Percentiles rank a stretch among this genome's conserved stretches.
These are phyloP conservation scores for Chrysosporium queenslandicum DNA, from an alignment of 2,329 filamentous ascomycete species.

Conservation along the genomic window DNA sequence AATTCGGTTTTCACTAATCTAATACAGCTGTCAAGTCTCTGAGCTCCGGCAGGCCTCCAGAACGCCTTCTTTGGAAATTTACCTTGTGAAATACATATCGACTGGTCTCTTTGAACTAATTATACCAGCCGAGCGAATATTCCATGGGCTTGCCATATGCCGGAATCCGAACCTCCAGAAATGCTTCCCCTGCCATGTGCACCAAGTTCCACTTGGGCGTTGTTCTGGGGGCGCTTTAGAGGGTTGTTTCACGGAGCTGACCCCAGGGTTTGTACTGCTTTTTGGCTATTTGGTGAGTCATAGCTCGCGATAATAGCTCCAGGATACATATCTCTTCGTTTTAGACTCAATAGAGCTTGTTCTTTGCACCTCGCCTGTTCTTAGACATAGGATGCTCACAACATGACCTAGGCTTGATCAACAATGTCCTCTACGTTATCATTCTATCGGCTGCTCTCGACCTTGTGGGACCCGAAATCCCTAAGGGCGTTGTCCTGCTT, in stretches of 20 bases:
- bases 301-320: background rate
- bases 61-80: too few relatives aligned
- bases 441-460: slow-evolving; percentile 93
- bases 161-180: slow-evolving; percentile 2
- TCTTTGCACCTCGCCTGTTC: background rate
- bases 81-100: too few relatives aligned
- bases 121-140: too few relatives aligned
- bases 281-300: slow-evolving; percentile 80
- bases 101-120: too few relatives aligned
- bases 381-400: background rate
- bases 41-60: too few relatives aligned
- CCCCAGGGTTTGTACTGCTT: slow-evolving; percentile 62
- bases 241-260: slow-evolving; percentile 58
- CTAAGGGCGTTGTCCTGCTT: slow-evolving; percentile 85
- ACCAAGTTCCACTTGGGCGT: slow-evolving; percentile 59
- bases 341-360: background rate
- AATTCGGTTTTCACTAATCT: too few relatives aligned
- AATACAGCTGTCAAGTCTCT: too few relatives aligned
- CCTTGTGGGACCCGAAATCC: slow-evolving; percentile 74
- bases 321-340: background rate
- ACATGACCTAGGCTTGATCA: slow-evolving; percentile 63
- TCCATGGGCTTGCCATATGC: background rate
- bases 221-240: slow-evolving; percentile 57
- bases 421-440: slow-evolving; percentile 96
- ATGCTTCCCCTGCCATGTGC: slow-evolving; percentile 48